Conservation (phyloP, 106 monocot genomes). For the Alisma plantagoaquatica region DNA sequence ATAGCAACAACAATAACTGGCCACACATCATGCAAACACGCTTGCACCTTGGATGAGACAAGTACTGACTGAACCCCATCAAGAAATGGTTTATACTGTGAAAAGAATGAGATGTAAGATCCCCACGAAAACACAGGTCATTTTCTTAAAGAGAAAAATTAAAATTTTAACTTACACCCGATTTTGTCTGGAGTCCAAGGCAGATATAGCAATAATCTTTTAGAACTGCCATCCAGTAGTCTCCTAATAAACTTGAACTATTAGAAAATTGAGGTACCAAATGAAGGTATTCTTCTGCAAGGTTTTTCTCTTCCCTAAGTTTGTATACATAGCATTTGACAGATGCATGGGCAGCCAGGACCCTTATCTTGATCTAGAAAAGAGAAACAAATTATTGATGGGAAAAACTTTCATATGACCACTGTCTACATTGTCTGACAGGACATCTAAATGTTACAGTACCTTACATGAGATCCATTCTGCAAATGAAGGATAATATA, state of each 20-base stretch:
- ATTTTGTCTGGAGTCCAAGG: constrained; percentile 49
- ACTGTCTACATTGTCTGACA: neutral
- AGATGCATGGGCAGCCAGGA: constrained; percentile 93
- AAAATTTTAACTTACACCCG: constrained; percentile 64
- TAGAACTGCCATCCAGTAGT: constrained; percentile 71
- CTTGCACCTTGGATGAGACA: constrained; percentile 66
- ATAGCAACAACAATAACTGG: constrained; percentile 61
- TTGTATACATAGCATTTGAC: constrained; percentile 74
- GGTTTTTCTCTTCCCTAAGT: constrained; percentile 27
- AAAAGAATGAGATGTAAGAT: constrained; percentile 8
- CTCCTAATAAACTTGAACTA: constrained; percentile 52
- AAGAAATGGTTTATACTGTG: constrained; percentile 81
- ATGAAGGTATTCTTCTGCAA: constrained; percentile 66
- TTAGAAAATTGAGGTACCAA: constrained; percentile 69
- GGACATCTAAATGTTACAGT: constrained; percentile 3
- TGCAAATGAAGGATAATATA: constrained; percentile 96
- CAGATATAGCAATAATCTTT: constrained; percentile 73
- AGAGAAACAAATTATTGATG: no score
- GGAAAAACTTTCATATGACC: neutral
- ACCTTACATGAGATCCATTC: constrained; percentile 99
- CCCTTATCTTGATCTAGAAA: constrained; percentile 73
- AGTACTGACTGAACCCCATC: constrained; percentile 80
- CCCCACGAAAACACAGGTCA: no score
- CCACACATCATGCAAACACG: constrained; percentile 70
- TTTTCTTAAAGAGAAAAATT: no score